Conservation (phyloP, 2,329 filamentous ascomycete species). For the Trichoderma koningiopsis region DNA sequence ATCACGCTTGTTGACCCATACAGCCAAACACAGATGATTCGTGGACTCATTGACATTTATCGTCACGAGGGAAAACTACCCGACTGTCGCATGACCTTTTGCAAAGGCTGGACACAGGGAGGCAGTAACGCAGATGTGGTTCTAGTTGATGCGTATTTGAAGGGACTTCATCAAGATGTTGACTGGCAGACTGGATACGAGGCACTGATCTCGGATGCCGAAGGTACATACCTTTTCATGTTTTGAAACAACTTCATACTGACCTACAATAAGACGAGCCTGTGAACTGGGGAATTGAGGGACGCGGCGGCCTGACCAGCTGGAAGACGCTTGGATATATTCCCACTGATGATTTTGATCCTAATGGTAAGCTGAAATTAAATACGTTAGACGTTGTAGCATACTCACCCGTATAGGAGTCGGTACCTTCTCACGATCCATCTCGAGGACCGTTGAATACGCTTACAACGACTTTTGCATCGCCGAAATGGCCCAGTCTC, state of each 20-base stretch:
- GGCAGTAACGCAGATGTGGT: slow-evolving; percentile 76
- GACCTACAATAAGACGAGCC: slow-evolving; percentile 47
- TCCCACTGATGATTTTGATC: slow-evolving; percentile 67
- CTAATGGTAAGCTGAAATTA: slow-evolving; percentile 45
- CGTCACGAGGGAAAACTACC: slow-evolving; percentile 68
- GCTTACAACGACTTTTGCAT: slow-evolving; percentile 79
- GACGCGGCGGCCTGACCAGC: slow-evolving; percentile 68
- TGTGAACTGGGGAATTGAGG: slow-evolving; percentile 68
- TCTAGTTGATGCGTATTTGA: slow-evolving; percentile 69
- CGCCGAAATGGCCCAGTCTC: slow-evolving; percentile 59
- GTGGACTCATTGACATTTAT: slow-evolving; percentile 73
- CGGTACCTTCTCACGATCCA: slow-evolving; percentile 67
- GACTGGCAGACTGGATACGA: slow-evolving; percentile 72
- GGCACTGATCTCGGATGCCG: slow-evolving; percentile 73
- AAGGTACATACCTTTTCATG: slow-evolving; percentile 43
- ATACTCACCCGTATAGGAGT: slow-evolving; percentile 32
- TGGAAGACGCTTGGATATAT: slow-evolving; percentile 76
- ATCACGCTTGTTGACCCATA: slow-evolving; percentile 71
- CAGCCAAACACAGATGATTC: slow-evolving; percentile 68
- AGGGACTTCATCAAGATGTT: slow-evolving; percentile 63
- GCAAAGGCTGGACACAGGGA: slow-evolving; percentile 75
- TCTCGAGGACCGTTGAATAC: slow-evolving; percentile 77
- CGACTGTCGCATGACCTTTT: slow-evolving; percentile 76
- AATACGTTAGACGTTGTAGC: not conserved
- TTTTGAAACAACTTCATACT: not conserved